A percentile compares a stretch with the other conserved stretches of the same genome.
Conservation (phyloP, 495 filamentous ascomycete species). For the Penicillium steckii region DNA sequence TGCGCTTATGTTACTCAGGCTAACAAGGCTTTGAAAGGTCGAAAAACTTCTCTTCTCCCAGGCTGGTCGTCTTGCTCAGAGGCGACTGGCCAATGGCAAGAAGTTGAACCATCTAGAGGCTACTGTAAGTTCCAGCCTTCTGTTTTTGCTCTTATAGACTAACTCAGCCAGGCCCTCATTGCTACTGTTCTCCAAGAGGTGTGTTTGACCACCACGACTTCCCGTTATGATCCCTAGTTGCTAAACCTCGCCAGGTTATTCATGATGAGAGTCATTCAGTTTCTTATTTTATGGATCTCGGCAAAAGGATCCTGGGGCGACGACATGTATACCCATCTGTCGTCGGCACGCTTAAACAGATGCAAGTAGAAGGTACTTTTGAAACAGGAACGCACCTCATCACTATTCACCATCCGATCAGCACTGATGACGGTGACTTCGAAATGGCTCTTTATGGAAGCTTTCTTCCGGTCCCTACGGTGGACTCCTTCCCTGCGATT, state of each 20-base stretch:
- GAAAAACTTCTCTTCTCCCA: constrained; percentile 97
- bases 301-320: constrained; percentile 93
- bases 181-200: constrained; percentile 88
- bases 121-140: too few relatives aligned
- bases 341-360: constrained; percentile 67
- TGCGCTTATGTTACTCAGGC: too few relatives aligned
- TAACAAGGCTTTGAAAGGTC: constrained; percentile 64
- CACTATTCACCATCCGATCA: constrained; percentile 88
- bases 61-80: constrained; percentile 83
- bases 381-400: constrained; percentile 88
- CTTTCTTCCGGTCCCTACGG: constrained; percentile 80
- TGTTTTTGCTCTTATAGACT: background rate
- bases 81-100: constrained; percentile 83
- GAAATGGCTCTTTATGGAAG: constrained; percentile 85
- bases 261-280: constrained; percentile 94
- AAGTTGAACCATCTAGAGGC: constrained; percentile 91
- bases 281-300: constrained; percentile 87
- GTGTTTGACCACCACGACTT: constrained; percentile 16
- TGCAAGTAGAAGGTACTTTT: constrained; percentile 96
- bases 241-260: constrained; percentile 59
- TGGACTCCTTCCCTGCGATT: constrained; percentile 61
- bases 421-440: constrained; percentile 83
- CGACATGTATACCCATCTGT: constrained; percentile 91
- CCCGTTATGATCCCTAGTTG: constrained; percentile 2
- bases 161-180: constrained; percentile 69